A percentile compares a stretch with the other conserved stretches of the same genome.
phyloP scores from a whole-genome alignment of 495 filamentous ascomycete genomes.

The Lichenothelia convexa region DNA sequence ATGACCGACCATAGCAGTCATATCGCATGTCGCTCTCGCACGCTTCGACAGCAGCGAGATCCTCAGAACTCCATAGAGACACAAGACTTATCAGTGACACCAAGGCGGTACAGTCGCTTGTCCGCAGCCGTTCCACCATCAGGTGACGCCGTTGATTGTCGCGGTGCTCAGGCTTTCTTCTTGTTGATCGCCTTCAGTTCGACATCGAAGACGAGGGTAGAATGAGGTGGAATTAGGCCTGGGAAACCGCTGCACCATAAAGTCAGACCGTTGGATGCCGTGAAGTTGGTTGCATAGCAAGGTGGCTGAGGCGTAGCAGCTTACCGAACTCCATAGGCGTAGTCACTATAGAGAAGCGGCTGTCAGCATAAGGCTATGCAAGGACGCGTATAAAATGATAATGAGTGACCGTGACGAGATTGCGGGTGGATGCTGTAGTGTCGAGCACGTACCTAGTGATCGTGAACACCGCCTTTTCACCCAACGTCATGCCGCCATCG shows the following conservation, averaged over 20 bases:
- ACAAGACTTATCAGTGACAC: neutral
- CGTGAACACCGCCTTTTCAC: constrained; percentile 61
- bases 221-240: constrained; percentile 22
- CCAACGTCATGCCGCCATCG: constrained; percentile 46
- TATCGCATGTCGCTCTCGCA: no score
- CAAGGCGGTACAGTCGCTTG: no score
- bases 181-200: constrained; percentile 24
- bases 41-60: no score
- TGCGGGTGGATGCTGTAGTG: no score
- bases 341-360: constrained; percentile 36
- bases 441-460: constrained; percentile 54
- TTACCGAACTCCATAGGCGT: constrained; percentile 58
- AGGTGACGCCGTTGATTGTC: neutral
- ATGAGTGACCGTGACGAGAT: neutral
- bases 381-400: neutral
- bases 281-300: constrained; percentile 1
- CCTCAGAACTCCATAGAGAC: no score
- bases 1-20: no score
- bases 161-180: constrained; percentile 7
- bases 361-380: neutral
- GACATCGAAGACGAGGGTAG: constrained; percentile 26
- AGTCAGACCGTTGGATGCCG: neutral
- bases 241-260: constrained; percentile 23
- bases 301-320: constrained; percentile 12
- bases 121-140: no score